Evolutionary conservation across 805 yeast species (phyloP), one percentile per base, ranked within the genome.

Genomic region (Maudiozyma bulderi): DNA sequence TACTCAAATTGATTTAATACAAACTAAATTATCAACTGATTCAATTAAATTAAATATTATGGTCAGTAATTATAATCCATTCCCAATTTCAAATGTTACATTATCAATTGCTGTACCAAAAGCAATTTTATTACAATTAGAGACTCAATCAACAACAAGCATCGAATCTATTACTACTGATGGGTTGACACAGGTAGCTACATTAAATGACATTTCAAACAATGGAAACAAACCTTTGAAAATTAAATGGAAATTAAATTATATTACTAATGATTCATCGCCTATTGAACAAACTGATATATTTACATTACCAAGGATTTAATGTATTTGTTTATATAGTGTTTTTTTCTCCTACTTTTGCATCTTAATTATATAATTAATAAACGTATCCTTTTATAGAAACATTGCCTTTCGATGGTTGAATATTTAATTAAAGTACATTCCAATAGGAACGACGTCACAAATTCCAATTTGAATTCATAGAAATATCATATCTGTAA

Each of bases 171-270:
- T 69, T 47, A 70, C 69, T 45, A 63, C 62, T 35, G 70, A 75
- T 45, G 78, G 78, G 2, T 68, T 82, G 14, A 62, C 69, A 5
- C 91, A 85, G 63, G 69, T 48, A 42, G 60, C 60, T 5, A 53
- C 49, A 44, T 56, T 73, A 29, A 66, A 62, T 32, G 61, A 61
- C 14, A 66, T 67, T 1, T 38, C 50, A 2, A 63, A 65, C 35
- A 74, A 70, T 15, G 47, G 60, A 3, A 35, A 51, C 11, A 61
- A 63, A 11, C 65, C 70, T 15, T 65, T 83, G 55, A 84, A 84
- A 64, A 72, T 86, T 51, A 83, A 86, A 62, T 86, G 89, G 89
- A 85, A 82, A 63, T 74, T 76, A 15, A 76, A 76, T 50, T 85
- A 76, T 61, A 57, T 58, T 13, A 61, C 73, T 13, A 76, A 75